Conservation (phyloP, 352 stramenopile genomes). For the Phytophthora hybrid region DNA sequence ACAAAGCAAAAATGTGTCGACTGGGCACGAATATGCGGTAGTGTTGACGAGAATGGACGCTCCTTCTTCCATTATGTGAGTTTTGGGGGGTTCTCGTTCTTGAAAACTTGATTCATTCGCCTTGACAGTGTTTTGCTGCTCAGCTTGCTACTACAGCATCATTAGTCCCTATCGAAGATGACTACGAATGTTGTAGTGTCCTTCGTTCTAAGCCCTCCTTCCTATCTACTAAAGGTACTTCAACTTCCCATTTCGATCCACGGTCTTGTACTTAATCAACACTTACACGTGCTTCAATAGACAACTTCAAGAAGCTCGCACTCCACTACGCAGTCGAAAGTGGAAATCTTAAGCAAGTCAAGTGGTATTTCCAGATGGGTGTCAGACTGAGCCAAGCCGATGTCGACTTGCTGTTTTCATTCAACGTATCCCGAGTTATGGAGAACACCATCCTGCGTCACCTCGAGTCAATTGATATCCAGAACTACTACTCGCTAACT, state of each 20-base stretch:
- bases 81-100: neutral
- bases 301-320: constrained; percentile 50
- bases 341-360: constrained; percentile 50
- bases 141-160: constrained; percentile 33
- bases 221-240: constrained; percentile 42
- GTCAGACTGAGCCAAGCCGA: constrained; percentile 39
- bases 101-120: neutral
- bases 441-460: constrained; percentile 46
- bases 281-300: constrained; percentile 15
- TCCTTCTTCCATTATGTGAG: constrained; percentile 72
- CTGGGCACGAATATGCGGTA: constrained; percentile 43
- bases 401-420: constrained; percentile 45
- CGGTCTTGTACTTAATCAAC: neutral
- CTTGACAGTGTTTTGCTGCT: neutral
- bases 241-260: neutral
- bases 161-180: constrained; percentile 17
- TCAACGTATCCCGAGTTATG: constrained; percentile 33
- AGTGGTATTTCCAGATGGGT: constrained; percentile 48
- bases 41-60: constrained; percentile 46
- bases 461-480: constrained; percentile 50
- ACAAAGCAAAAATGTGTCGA: constrained; percentile 37
- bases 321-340: constrained; percentile 60
- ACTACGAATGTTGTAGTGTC: constrained; percentile 37
- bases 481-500: constrained; percentile 30
- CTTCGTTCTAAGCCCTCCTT: constrained; percentile 38